Conservation (phyloP, 1,139 yeast genomes). For the Taphrina confusa region DNA sequence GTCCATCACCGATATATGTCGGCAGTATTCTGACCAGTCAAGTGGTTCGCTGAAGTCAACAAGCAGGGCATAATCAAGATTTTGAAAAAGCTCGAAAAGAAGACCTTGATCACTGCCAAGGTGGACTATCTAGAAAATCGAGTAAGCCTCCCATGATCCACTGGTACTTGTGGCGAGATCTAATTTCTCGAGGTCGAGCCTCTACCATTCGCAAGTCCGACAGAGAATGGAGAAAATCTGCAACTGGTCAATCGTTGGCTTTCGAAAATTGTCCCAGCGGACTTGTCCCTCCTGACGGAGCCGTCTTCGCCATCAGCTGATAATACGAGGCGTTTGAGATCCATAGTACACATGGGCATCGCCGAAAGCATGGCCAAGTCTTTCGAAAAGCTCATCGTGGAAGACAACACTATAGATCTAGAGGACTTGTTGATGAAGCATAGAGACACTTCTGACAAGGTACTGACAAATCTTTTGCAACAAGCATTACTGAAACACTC, state of each 20-base stretch:
- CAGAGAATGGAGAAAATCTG: constrained; percentile 59
- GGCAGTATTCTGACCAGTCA: too few relatives aligned
- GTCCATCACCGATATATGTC: too few relatives aligned
- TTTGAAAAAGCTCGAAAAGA: constrained; percentile 86
- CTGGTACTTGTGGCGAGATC: neutral
- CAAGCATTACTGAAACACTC: constrained; percentile 62
- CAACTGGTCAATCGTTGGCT: constrained; percentile 59
- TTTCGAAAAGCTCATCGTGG: constrained; percentile 38
- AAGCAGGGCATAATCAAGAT: constrained; percentile 88
- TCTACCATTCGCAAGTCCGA: constrained; percentile 69
- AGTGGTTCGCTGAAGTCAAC: constrained; percentile 91
- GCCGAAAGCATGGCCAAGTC: constrained; percentile 15
- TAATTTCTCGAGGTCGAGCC: constrained; percentile 57
- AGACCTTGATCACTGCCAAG: constrained; percentile 69
- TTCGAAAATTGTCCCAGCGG: constrained; percentile 46
- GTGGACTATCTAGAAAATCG: constrained; percentile 67
- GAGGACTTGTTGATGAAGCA: constrained; percentile 43
- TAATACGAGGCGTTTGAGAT: constrained; percentile 11
- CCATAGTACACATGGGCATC: constrained; percentile 26
- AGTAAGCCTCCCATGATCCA: constrained; percentile 42
- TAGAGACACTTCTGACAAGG: constrained; percentile 44
- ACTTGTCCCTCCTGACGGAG: constrained; percentile 42
- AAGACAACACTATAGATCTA: constrained; percentile 39
- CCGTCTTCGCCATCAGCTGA: neutral
- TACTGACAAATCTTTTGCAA: constrained; percentile 59